These are phyloP conservation scores for Xylaria flabelliformis DNA, from an alignment of 495 filamentous ascomycete genomes.

Conservation along the genomic window DNA sequence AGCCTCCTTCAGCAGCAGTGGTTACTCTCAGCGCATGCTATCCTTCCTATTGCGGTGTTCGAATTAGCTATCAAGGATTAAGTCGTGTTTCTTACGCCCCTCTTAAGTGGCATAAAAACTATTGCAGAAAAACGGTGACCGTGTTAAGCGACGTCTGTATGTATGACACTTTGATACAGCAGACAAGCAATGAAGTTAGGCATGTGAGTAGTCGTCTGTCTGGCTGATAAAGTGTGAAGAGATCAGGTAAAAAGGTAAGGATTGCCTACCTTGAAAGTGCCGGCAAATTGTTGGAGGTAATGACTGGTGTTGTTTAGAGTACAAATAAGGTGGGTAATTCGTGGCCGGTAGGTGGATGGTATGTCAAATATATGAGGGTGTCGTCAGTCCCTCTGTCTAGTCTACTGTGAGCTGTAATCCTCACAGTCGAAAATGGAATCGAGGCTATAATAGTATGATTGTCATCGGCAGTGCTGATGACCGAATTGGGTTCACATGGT, in stretches of 20 bases:
- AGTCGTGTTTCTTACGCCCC: not conserved
- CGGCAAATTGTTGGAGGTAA: not conserved
- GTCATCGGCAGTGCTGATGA: constrained; percentile 15
- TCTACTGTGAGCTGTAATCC: not conserved
- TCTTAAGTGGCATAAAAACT: not conserved
- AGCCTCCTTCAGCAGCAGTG: not conserved
- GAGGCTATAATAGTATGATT: not conserved
- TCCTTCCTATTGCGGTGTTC: not conserved
- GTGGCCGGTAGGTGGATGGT: not conserved
- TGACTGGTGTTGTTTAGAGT: too few relatives aligned
- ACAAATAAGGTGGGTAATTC: not conserved
- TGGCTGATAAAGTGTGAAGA: not conserved
- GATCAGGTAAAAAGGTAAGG: not conserved
- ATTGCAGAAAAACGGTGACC: not conserved
- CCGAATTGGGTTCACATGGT: constrained; percentile 15
- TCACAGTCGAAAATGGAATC: not conserved
- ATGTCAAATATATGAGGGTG: constrained; percentile 1
- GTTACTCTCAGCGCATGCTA: not conserved
- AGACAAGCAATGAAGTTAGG: not conserved
- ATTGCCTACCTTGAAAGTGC: not conserved
- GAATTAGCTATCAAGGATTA: not conserved
- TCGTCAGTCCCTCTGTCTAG: not conserved
- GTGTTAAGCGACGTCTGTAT: not conserved
- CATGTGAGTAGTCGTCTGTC: not conserved
- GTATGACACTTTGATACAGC: not conserved